Evolutionary conservation across 1,139 yeast genomes (phyloP).

Genomic region (Taiozyma sp.): DNA sequence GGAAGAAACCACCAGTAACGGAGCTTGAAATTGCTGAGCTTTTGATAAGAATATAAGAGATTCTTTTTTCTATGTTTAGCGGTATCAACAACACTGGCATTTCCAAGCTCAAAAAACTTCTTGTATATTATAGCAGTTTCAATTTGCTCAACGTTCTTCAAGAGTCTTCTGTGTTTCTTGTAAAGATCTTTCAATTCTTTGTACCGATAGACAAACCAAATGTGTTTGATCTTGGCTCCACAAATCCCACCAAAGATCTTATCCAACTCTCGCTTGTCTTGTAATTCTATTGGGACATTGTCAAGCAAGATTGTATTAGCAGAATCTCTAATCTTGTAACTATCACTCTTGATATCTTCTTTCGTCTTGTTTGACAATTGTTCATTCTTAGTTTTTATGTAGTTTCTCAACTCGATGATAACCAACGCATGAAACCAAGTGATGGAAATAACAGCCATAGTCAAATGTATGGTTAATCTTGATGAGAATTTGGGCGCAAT

Average conservation of each 20-base stretch:
- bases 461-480: conserved; percentile 47
- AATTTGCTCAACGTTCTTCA: conserved; percentile 36
- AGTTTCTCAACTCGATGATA: conserved; percentile 43
- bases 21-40: not conserved
- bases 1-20: conserved; percentile 1
- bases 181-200: conserved; percentile 30
- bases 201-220: conserved; percentile 49
- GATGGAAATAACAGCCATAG: conserved; percentile 46
- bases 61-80: conserved; percentile 3
- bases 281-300: conserved; percentile 39
- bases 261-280: conserved; percentile 30
- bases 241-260: conserved; percentile 23
- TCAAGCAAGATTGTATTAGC: conserved; percentile 40
- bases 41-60: not conserved
- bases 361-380: conserved; percentile 28
- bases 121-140: conserved; percentile 24
- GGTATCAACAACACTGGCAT: conserved; percentile 1
- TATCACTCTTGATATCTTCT: conserved; percentile 18
- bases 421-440: conserved; percentile 48
- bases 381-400: conserved; percentile 39
- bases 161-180: conserved; percentile 29
- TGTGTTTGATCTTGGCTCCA: conserved; percentile 29
- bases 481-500: conserved; percentile 42
- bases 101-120: conserved; percentile 9
- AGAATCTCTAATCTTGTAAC: conserved; percentile 25